Evolutionary conservation across 176 grass and related monocot species (phyloP), one percentile per base, ranked within the genome.

Genomic region (Zea luxurians): DNA sequence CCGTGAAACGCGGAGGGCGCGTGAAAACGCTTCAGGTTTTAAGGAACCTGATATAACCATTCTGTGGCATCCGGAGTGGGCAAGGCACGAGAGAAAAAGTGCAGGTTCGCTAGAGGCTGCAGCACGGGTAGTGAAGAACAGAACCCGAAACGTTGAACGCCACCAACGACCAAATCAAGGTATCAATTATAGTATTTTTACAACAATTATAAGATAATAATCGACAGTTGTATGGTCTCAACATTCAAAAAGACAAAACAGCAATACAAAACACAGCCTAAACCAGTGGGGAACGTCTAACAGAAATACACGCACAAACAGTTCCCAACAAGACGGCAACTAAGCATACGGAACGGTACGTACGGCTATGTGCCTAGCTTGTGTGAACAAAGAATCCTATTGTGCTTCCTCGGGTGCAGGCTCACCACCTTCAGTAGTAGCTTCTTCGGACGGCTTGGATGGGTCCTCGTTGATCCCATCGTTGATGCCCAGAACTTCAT

Each of bases 401-500:
- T 77, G 82, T 17, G 66, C 77, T 6, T 9, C 79, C 21, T 85
- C 70, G 8, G 50, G 54, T 21, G 35, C 50, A 49, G 57, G 66
- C 20, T 73, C 72, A 67, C 80, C 88, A 54, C 70, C 84, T 63
- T 76, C 41, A 10, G 41, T 76, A 57, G 72, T 71, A 64, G 78
- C 70, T 76, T 64, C 53, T 43, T 92, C 89, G 38, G 80, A 49
- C 3, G 70, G 71, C 80, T 89, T 94, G 58, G 53, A 12, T 13
- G 20, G 50, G 64, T 84, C 84, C 61, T 87, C 91, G 3, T 86
- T 88, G 64, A 85, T 85, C 69, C 60, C 87, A 78, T 91, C 85
- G 11, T 79, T 81, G 17, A 88, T 76, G 16, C 83, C 88, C 38
- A 97, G 82, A 27, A 97, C 90, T 66, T 97, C 94, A 81, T 94